A percentile compares a stretch with the other conserved stretches of the same genome.
phyloP scores from a whole-genome alignment of 208 protist genomes.

The Wallacemonas sp. region DNA sequence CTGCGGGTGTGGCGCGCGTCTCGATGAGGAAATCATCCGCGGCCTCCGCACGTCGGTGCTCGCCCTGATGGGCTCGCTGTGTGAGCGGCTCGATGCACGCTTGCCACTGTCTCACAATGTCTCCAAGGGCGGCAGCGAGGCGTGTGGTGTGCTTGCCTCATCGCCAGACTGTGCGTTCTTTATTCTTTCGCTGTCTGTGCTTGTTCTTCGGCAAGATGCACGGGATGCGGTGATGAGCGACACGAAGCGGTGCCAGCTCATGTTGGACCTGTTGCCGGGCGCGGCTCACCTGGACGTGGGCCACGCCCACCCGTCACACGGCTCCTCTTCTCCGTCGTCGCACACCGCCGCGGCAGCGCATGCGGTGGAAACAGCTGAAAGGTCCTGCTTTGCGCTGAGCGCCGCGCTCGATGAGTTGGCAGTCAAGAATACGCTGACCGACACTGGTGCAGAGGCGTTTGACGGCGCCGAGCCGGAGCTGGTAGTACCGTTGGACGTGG shows the following conservation, averaged over 20 bases:
- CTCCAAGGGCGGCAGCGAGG: background rate
- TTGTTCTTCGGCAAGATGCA: conserved; percentile 13
- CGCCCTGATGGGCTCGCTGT: conserved; percentile 30
- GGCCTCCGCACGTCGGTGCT: conserved; percentile 43
- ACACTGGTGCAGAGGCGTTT: background rate
- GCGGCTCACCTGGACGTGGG: background rate
- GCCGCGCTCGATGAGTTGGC: background rate
- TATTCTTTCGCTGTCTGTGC: conserved; percentile 54
- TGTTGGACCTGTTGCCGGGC: background rate
- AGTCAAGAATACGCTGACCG: background rate
- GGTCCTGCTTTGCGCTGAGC: background rate
- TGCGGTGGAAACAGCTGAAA: background rate
- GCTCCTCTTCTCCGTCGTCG: background rate
- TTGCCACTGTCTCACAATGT: background rate
- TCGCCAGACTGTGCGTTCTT: conserved; percentile 31
- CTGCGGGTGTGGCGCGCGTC: conserved; percentile 39
- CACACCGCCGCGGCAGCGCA: background rate
- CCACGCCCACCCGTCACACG: too few relatives aligned
- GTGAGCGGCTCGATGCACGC: conserved; percentile 14
- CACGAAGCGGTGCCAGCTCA: background rate
- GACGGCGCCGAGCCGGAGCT: conserved; percentile 2
- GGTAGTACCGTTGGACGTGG: background rate
- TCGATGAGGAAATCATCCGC: conserved; percentile 50
- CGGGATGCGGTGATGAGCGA: background rate
- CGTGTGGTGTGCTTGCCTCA: conserved; percentile 22